phyloP scores from a whole-genome alignment of 2,329 filamentous ascomycete species.

The Calonectria montana region DNA sequence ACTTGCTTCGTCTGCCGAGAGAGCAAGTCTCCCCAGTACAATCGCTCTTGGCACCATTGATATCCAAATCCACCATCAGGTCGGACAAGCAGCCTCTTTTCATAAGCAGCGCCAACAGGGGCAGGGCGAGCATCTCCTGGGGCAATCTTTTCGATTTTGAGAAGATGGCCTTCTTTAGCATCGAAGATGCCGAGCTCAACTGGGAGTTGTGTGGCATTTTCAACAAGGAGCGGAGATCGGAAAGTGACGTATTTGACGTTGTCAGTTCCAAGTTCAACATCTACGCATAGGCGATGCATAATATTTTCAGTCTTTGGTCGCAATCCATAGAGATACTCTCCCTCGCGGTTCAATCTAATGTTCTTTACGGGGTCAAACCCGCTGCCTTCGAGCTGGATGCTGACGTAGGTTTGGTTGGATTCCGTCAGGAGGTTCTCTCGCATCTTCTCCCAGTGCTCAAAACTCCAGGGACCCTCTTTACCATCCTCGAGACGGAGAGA shows the following conservation, averaged over 20 bases:
- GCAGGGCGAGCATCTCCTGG: constrained; percentile 91
- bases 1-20: constrained; percentile 87
- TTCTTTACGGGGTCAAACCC: constrained; percentile 92
- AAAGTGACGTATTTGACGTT: constrained; percentile 99
- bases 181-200: constrained; percentile 94
- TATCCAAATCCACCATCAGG: constrained; percentile 98
- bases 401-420: constrained; percentile 81
- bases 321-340: constrained; percentile 89
- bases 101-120: constrained; percentile 90
- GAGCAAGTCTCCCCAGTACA: constrained; percentile 94
- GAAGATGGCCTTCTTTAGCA: constrained; percentile 84
- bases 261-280: constrained; percentile 89
- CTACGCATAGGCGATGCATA: constrained; percentile 89
- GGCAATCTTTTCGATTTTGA: constrained; percentile 98
- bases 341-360: constrained; percentile 92
- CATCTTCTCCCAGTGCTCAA: constrained; percentile 96
- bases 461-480: constrained; percentile 93
- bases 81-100: constrained; percentile 88
- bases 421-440: constrained; percentile 92
- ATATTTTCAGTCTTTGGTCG: constrained; percentile 88
- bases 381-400: constrained; percentile 88
- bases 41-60: constrained; percentile 87
- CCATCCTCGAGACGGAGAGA: constrained; percentile 86
- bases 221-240: constrained; percentile 88
- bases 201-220: constrained; percentile 97